Base-by-base conservation (phyloP, 2,329 filamentous ascomycete genomes). In the Colletotrichum echinochloae region DNA sequence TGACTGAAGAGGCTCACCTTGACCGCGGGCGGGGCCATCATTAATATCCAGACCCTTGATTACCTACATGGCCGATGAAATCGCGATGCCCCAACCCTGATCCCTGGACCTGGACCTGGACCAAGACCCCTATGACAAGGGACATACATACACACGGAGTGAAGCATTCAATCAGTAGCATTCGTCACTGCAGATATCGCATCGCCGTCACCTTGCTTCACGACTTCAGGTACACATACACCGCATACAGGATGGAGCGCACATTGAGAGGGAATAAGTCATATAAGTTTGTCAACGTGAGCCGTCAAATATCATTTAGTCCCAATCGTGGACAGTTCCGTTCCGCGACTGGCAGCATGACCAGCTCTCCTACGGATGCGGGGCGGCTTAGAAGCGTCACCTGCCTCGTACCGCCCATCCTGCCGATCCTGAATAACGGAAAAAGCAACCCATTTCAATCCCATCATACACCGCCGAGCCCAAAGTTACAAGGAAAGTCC, bases 381-480 rank as follows among this genome's bases (percentile, higher is more conserved):
- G 48, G 62, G 54, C 44, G 63, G 63, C 55, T 30, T 51, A 33
- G 37, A 51, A 33, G 63, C 63, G n/a, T 60, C 46, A 35, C 35
- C 55, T 60, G 46, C 55, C 48, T 67, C 49, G n/a, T 28, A 54
- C 28, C 35, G 52, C 35, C 65, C 41, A 37, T 65, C 65, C 65
- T 59, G 60, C 60, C 65, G 57, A 37, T 51, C 61, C 60, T 65
- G 60, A 64, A 51, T 51, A 64, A 67, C 49, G 41, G 41, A 46
- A 65, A 68, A 65, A 68, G 30, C 39, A 57, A 57, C 46, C 59
- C 59, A 54, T 61, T 80, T 75, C 77, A 77, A 78, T 81, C 77
- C 80, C 80, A 78, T 81, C 80, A 80, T 83, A 81, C 81, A 82
- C 80, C 80, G 74, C 77, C 79, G 75, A 77, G 76, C 80, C 80